phyloP scores from a whole-genome alignment of 2,329 filamentous ascomycete genomes.

The Fusarium sp. region DNA sequence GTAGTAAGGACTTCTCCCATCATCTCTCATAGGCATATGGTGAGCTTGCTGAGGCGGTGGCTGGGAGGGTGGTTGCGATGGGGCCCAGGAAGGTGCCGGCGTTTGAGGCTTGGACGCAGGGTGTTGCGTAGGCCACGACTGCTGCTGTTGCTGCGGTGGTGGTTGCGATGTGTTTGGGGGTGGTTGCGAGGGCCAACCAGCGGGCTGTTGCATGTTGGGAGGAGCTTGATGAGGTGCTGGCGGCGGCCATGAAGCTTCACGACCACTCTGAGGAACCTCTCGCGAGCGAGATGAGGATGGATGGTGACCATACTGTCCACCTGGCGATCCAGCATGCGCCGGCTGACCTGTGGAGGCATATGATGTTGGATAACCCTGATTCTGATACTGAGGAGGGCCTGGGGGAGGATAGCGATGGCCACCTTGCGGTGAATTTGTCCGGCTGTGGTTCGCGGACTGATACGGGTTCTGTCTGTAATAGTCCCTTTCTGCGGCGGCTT shows the following conservation, averaged over 20 bases:
- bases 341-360: slow-evolving; percentile 53
- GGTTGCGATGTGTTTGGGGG: slow-evolving; percentile 49
- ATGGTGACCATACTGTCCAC: slow-evolving; percentile 66
- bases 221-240: slow-evolving; percentile 38
- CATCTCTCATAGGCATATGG: slow-evolving; percentile 53
- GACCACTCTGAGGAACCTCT: slow-evolving; percentile 54
- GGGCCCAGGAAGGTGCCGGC: slow-evolving; percentile 49
- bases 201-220: slow-evolving; percentile 41
- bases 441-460: slow-evolving; percentile 50
- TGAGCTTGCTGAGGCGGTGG: slow-evolving; percentile 50
- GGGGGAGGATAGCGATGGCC: slow-evolving; percentile 59
- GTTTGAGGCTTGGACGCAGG: slow-evolving; percentile 50
- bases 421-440: slow-evolving; percentile 60
- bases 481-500: slow-evolving; percentile 56
- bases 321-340: slow-evolving; percentile 61
- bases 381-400: slow-evolving; percentile 55
- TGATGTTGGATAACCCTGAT: slow-evolving; percentile 58
- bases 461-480: slow-evolving; percentile 59
- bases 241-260: slow-evolving; percentile 52
- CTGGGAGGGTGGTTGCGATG: slow-evolving; percentile 50
- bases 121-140: slow-evolving; percentile 50
- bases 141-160: slow-evolving; percentile 45
- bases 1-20: slow-evolving; percentile 52
- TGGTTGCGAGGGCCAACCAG: slow-evolving; percentile 48
- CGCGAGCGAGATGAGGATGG: slow-evolving; percentile 56